Conservation (phyloP, 768 basidiomycete species). For the Calocybe gangraenosa region DNA sequence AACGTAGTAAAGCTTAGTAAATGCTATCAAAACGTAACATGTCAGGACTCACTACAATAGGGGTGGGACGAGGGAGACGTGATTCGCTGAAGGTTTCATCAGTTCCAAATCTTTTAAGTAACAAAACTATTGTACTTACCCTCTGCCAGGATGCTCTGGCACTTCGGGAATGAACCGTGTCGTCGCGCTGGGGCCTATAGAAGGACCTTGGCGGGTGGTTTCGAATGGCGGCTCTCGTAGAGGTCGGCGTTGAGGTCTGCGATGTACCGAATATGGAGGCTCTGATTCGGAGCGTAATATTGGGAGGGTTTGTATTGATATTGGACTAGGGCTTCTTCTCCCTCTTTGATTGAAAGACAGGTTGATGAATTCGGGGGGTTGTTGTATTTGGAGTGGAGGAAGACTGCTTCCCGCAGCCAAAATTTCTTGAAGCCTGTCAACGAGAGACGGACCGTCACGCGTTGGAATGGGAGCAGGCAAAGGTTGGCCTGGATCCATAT, state of each 20-base stretch:
- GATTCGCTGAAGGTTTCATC: neutral
- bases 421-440: constrained; percentile 58
- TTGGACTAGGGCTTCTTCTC: constrained; percentile 32
- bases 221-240: neutral
- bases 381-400: constrained; percentile 35
- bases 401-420: constrained; percentile 42
- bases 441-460: constrained; percentile 47
- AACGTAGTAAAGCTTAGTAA: constrained; percentile 8
- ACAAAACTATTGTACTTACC: no score
- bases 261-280: constrained; percentile 12
- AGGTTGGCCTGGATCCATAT: constrained; percentile 17
- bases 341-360: constrained; percentile 43
- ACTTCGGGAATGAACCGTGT: constrained; percentile 5
- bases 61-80: constrained; percentile 16
- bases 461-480: constrained; percentile 44
- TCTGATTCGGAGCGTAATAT: constrained; percentile 25
- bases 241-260: neutral
- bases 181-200: neutral
- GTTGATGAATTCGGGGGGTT: constrained; percentile 46
- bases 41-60: constrained; percentile 18
- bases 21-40: neutral
- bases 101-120: neutral
- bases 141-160: neutral
- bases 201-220: neutral
- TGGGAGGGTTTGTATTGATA: constrained; percentile 25